Conservation (phyloP, 768 basidiomycete genomes). For the Filobasidium wieringae region DNA sequence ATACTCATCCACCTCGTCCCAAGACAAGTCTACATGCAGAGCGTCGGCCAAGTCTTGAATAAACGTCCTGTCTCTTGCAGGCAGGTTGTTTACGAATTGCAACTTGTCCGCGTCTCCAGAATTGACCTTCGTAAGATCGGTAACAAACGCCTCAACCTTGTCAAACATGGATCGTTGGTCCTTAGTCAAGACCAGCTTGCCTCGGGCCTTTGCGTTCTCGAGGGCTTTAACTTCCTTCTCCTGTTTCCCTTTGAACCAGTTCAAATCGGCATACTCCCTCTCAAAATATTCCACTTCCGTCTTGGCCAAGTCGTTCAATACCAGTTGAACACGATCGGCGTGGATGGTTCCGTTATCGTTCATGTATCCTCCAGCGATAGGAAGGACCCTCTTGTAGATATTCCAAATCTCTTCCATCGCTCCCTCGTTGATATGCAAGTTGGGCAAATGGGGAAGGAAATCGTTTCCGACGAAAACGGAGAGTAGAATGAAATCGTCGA, state of each 20-base stretch:
- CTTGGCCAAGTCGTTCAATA: conserved; percentile 73
- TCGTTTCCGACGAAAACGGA: conserved; percentile 97
- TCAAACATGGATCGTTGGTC: conserved; percentile 69
- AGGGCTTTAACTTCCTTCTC: conserved; percentile 54
- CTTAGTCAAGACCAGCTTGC: conserved; percentile 60
- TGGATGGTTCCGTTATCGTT: conserved; percentile 81
- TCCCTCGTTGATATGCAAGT: conserved; percentile 95
- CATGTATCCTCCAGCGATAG: conserved; percentile 65
- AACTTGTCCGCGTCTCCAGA: conserved; percentile 22
- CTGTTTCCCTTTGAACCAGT: conserved; percentile 93
- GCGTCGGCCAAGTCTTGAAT: conserved; percentile 63
- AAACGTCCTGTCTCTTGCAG: conserved; percentile 68
- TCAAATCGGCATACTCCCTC: conserved; percentile 76
- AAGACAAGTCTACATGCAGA: conserved; percentile 64
- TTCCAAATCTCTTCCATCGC: conserved; percentile 85
- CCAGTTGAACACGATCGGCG: conserved; percentile 63
- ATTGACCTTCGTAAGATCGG: neutral
- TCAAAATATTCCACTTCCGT: conserved; percentile 88
- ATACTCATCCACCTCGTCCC: conserved; percentile 85
- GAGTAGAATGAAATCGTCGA: conserved; percentile 94
- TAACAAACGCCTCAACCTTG: conserved; percentile 62
- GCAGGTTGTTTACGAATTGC: conserved; percentile 59
- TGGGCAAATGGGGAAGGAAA: conserved; percentile 90
- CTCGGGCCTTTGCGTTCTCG: conserved; percentile 50
- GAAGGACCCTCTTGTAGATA: conserved; percentile 85